Conservation (phyloP, 805 yeast genomes). For the Torulaspora gathmanii region DNA sequence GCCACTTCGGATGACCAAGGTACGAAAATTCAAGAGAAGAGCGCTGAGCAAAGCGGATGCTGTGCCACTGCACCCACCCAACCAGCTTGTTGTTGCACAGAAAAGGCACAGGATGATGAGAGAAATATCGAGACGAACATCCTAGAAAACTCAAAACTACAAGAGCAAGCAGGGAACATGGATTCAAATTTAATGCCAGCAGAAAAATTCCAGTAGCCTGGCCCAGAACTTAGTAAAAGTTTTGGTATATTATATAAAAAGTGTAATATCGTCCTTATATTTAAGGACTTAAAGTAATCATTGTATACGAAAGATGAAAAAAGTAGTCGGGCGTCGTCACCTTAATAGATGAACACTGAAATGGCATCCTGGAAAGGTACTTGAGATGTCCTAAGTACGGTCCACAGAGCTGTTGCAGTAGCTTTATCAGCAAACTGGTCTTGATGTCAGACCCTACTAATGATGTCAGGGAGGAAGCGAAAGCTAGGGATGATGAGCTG, state of each 20-base stretch:
- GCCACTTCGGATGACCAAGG: slow-evolving; percentile 9
- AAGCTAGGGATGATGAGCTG: slow-evolving; percentile 21
- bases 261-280: no score
- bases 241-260: no score
- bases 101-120: slow-evolving; percentile 18
- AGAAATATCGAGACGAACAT: slow-evolving; percentile 24
- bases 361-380: neutral
- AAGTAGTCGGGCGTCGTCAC: neutral
- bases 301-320: neutral
- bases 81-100: slow-evolving; percentile 15
- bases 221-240: no score
- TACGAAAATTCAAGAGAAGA: slow-evolving; percentile 1
- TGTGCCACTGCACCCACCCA: slow-evolving; percentile 7
- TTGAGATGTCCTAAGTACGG: neutral
- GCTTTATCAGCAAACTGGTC: neutral
- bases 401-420: neutral
- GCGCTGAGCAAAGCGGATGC: slow-evolving; percentile 9
- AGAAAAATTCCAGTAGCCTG: slow-evolving; percentile 18
- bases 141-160: slow-evolving; percentile 24
- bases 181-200: slow-evolving; percentile 31
- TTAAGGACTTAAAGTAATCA: neutral
- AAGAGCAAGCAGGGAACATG: slow-evolving; percentile 34
- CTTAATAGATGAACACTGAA: neutral
- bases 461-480: slow-evolving; percentile 9
- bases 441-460: slow-evolving; percentile 11